These are phyloP conservation scores for Panellus pusillus DNA, from an alignment of 768 basidiomycete species.

Conservation along the genomic window DNA sequence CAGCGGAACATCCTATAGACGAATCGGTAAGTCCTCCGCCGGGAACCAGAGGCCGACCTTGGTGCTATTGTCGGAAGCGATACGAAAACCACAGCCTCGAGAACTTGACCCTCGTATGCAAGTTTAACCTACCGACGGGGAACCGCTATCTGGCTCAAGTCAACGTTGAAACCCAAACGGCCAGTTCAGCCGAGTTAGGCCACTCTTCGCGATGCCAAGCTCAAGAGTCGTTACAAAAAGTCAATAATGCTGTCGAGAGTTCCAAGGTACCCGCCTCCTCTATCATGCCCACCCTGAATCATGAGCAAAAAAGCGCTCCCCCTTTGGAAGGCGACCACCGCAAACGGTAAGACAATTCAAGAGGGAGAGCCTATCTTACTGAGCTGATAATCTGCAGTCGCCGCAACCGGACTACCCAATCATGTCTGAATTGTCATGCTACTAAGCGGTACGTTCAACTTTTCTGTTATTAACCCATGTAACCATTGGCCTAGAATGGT, in stretches of 20 bases:
- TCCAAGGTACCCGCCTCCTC: background rate
- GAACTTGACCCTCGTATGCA: background rate
- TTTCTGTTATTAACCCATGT: background rate
- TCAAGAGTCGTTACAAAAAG: too few relatives aligned
- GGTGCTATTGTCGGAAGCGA: background rate
- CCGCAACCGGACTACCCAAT: slow-evolving; percentile 53
- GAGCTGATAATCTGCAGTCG: slow-evolving; percentile 24
- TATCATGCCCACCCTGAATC: slow-evolving; percentile 6
- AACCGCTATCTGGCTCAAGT: slow-evolving; percentile 1
- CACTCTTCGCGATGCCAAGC: too few relatives aligned
- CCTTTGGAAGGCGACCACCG: slow-evolving; percentile 8
- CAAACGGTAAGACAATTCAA: slow-evolving; percentile 1
- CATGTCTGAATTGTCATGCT: slow-evolving; percentile 55
- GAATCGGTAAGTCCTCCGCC: background rate
- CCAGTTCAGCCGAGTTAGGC: too few relatives aligned
- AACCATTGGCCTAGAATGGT: slow-evolving; percentile 37
- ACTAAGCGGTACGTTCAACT: slow-evolving; percentile 44
- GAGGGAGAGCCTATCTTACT: background rate
- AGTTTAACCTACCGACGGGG: slow-evolving; percentile 11
- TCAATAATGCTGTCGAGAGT: too few relatives aligned
- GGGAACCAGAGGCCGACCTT: too few relatives aligned
- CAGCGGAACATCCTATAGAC: slow-evolving; percentile 1
- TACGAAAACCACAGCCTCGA: background rate
- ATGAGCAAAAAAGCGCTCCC: background rate
- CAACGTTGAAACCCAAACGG: background rate